Base-by-base conservation (phyloP, 2,329 filamentous ascomycete species). In the Aspergillus glaucus region DNA sequence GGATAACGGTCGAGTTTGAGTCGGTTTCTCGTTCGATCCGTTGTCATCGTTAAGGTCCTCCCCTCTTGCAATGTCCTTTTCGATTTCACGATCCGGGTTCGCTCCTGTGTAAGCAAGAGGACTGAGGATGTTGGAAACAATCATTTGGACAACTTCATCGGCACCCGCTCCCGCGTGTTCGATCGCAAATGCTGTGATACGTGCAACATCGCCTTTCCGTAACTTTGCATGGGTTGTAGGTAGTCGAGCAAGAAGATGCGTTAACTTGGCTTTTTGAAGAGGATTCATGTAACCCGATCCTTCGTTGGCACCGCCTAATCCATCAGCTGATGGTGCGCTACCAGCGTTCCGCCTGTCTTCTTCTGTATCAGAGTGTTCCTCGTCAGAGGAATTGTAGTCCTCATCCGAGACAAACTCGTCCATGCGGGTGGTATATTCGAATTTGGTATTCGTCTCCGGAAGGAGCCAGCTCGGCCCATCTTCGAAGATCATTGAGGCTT, bases 131-230 rank as follows among this genome's bases (percentile, higher is more conserved):
- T 98, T 97, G 1, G 83, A 78, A 0, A 95, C 80, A 34, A 97
- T 84, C 70, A 95, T 81, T 44, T 92, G 81, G n/a, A 95, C 90
- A 32, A 96, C 85, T 71, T 97, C 93, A 55, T 94, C 87, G 10
- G 88, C 87, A 14, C 91, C 93, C 17, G 83, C 79, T 36, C 86
- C 88, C 1, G 90, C 87, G 64, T 97, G 89, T 2, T 85, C 85
- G 48, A 97, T 89, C 10, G 91, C 91, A 68, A 97, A 96, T 3
- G 86, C 80, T 1, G 91, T 92, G 2, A 96, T 78, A 4, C 90
- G 80, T 1, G 89, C 91, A 42, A 97, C 81, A 61, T 97, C 89
- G 2, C 89, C 90, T 61, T 88, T 88, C 24, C 88, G 80, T 22
- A 96, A 75, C 56, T 80, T 86, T 2, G 84, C 80, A 36, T 88